phyloP scores from a whole-genome alignment of 1,284 basidiomycete species.

The Ceratobasidium sp. region DNA sequence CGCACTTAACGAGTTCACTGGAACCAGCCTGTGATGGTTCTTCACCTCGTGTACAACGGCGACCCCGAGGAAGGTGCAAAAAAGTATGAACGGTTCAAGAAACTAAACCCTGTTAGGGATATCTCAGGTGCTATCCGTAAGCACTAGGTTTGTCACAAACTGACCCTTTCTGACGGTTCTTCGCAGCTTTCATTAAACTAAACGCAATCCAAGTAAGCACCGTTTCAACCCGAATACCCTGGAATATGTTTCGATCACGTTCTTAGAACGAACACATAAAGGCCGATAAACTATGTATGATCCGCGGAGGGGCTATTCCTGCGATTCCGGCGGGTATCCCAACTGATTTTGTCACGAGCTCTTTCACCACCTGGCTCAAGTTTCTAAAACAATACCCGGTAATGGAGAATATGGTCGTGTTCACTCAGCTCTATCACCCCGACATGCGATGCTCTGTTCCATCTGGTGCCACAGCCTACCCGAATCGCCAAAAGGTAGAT shows the following conservation, averaged over 20 bases:
- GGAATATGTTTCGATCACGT: too few relatives aligned
- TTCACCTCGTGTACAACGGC: conserved; percentile 27
- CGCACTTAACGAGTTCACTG: neutral
- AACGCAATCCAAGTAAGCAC: neutral
- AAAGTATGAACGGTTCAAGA: conserved; percentile 25
- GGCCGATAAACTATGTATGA: neutral
- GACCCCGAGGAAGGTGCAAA: conserved; percentile 30
- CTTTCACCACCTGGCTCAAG: conserved; percentile 40
- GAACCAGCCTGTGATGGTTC: conserved; percentile 7
- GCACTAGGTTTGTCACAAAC: neutral
- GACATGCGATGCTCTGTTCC: conserved; percentile 57
- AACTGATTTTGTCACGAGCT: conserved; percentile 32
- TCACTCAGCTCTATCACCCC: conserved; percentile 61
- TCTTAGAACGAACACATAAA: neutral
- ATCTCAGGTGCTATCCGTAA: conserved; percentile 6
- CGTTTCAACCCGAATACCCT: too few relatives aligned
- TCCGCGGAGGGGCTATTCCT: neutral
- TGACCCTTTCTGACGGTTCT: neutral
- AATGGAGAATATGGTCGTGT: conserved; percentile 49
- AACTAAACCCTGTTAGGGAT: conserved; percentile 24
- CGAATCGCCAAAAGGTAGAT: conserved; percentile 41
- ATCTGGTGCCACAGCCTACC: conserved; percentile 56
- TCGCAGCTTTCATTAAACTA: neutral
- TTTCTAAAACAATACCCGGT: conserved; percentile 17
- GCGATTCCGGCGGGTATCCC: neutral